Base-by-base conservation (phyloP, 2,329 filamentous ascomycete species). In the Coniella vitis region DNA sequence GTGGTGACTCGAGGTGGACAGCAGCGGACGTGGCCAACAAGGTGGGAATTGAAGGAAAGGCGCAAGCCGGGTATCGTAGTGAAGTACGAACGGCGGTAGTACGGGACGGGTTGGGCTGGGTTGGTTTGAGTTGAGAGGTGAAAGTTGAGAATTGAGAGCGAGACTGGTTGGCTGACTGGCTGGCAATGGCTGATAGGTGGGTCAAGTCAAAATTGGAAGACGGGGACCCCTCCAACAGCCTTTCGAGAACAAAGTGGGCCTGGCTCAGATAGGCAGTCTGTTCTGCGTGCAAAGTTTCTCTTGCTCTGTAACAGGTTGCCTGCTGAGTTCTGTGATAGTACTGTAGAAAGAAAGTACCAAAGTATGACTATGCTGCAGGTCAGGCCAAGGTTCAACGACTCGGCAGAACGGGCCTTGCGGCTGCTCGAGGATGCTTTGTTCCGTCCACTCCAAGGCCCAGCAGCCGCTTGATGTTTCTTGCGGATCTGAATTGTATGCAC, bases 221-320 rank as follows among this genome's bases (percentile, higher is more conserved):
- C 25, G 41, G 25, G 17, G 32, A 25, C 21, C 38, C 32, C 34
- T 37, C 34, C 43, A 19, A 37, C 43, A 38, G 22, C 39, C 37
- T 47, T 47, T 47, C 45, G 45, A 47, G 45, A 47, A 47, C 45
- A 39, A 47, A 40, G 45, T 47, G 45, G 45, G 38, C 19, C 37
- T 22, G 36, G 21, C 36, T 36, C 17, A 46, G 44, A 38, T 39
- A 39, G 44, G 35, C 35, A 46, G 44, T 46, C 35, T 43, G 21
- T 19, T 13, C 29, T 43, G 39, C 38, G 12, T 41, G 4, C 38
- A 41, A 41, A 25, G 38, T 21, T 41, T 25, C 31, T n/a, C n/a
- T n/a, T n/a, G n/a, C n/a, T n/a, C n/a, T n/a, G n/a, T n/a, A n/a
- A n/a, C n/a, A n/a, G n/a, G n/a, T n/a, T n/a, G n/a, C n/a, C n/a